Evolutionary conservation across 2,329 filamentous ascomycete genomes (phyloP).

Genomic region (Metarhizium guizhouense): DNA sequence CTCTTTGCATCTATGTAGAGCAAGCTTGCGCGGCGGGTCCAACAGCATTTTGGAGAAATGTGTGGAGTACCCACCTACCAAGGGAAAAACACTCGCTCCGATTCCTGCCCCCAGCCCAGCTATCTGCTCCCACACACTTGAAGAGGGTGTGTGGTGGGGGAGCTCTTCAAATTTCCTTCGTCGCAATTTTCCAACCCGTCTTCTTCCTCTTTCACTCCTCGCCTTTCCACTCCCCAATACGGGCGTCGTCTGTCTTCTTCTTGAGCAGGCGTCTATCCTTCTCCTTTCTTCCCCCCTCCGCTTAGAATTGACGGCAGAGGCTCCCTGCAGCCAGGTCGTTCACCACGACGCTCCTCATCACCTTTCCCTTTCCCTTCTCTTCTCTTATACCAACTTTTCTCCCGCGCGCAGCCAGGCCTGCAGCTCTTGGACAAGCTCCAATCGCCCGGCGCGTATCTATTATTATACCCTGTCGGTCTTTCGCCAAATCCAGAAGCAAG

Average conservation of each 20-base stretch:
- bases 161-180: constrained; percentile 19
- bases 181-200: constrained; percentile 13
- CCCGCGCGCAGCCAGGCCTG: constrained; percentile 59
- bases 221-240: constrained; percentile 1
- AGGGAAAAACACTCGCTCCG: constrained; percentile 5
- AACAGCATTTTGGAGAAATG: neutral
- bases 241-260: constrained; percentile 7
- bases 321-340: constrained; percentile 32
- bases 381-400: constrained; percentile 41
- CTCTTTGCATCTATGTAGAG: neutral
- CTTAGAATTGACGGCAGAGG: constrained; percentile 20
- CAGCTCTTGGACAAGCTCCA: constrained; percentile 42
- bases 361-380: constrained; percentile 37
- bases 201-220: constrained; percentile 12
- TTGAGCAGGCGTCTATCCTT: constrained; percentile 15
- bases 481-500: constrained; percentile 57
- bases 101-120: neutral
- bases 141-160: constrained; percentile 10
- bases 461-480: constrained; percentile 41
- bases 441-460: constrained; percentile 43
- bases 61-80: too few relatives aligned
- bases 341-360: constrained; percentile 35
- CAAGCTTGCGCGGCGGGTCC: neutral
- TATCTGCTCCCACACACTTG: neutral
- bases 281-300: constrained; percentile 3